Percentiles rank a stretch among this genome's conserved stretches.
phyloP scores from a whole-genome alignment of 108 stramenopile genomes.

The Epithemia pelagica region DNA sequence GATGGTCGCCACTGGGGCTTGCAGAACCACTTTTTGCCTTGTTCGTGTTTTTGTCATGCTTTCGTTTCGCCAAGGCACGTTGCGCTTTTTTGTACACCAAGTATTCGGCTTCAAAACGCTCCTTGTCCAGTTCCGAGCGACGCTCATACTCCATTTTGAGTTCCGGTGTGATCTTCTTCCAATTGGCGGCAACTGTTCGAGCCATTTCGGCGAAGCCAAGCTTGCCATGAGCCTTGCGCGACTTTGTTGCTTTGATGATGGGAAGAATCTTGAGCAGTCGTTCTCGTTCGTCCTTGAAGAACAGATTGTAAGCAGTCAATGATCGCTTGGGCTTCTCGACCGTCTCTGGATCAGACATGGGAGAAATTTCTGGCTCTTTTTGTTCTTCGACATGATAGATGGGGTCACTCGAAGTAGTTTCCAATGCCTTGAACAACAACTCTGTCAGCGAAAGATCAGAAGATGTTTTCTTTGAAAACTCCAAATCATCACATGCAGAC shows the following conservation, averaged over 20 bases:
- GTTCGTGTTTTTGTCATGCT: background rate
- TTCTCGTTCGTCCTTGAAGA: conserved; percentile 11
- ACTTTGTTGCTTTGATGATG: background rate
- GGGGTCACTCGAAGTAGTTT: too few relatives aligned
- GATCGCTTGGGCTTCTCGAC: conserved; percentile 3
- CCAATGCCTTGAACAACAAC: too few relatives aligned
- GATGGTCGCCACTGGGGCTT: too few relatives aligned
- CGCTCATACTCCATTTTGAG: conserved; percentile 29
- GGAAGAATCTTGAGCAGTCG: background rate
- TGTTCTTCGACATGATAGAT: too few relatives aligned
- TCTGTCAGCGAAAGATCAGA: too few relatives aligned
- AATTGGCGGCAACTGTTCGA: conserved; percentile 54
- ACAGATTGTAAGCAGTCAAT: conserved; percentile 8
- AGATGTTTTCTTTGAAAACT: too few relatives aligned
- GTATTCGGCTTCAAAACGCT: conserved; percentile 28
- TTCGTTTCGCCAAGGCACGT: background rate
- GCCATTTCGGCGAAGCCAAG: conserved; percentile 75
- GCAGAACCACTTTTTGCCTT: too few relatives aligned
- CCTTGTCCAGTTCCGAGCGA: conserved; percentile 32
- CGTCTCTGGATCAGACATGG: too few relatives aligned
- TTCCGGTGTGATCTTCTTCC: conserved; percentile 32
- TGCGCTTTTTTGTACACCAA: background rate
- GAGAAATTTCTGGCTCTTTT: too few relatives aligned
- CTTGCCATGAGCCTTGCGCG: conserved; percentile 63
- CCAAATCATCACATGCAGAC: too few relatives aligned